phyloP scores from a whole-genome alignment of 768 basidiomycete species.

The Pseudohyphozyma bogoriensis region DNA sequence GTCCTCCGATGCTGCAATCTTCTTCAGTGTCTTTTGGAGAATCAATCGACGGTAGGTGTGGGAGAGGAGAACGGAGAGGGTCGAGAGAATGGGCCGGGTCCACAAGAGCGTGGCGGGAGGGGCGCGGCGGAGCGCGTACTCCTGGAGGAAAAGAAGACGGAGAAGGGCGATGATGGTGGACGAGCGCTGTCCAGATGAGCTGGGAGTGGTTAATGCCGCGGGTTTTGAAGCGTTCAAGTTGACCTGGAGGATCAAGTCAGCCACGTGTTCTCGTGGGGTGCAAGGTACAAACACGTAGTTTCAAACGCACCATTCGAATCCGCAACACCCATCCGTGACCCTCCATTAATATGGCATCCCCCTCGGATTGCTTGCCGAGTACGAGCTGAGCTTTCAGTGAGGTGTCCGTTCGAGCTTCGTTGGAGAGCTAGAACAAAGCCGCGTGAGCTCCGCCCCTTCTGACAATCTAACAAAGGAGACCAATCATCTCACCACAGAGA shows the following conservation, averaged over 20 bases:
- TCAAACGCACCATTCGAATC: background rate
- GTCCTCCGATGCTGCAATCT: too few relatives aligned
- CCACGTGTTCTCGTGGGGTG: too few relatives aligned
- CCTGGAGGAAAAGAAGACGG: slow-evolving; percentile 21
- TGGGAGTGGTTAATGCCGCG: too few relatives aligned
- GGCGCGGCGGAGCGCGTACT: slow-evolving; percentile 13
- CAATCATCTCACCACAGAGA: slow-evolving; percentile 20
- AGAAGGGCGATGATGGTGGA: slow-evolving; percentile 6
- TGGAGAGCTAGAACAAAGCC: background rate
- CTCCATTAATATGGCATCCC: slow-evolving; percentile 7
- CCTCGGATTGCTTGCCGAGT: background rate
- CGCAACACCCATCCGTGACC: slow-evolving; percentile 5
- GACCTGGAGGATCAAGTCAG: too few relatives aligned
- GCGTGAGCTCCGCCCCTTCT: too few relatives aligned
- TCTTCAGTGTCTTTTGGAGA: background rate
- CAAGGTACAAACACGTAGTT: too few relatives aligned
- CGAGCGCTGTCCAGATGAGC: background rate
- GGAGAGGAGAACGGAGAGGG: slow-evolving; percentile 6
- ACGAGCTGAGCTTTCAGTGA: slow-evolving; percentile 4
- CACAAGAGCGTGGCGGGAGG: background rate
- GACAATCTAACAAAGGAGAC: background rate
- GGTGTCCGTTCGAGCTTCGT: slow-evolving; percentile 2
- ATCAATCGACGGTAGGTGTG: slow-evolving; percentile 13
- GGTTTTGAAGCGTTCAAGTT: too few relatives aligned
- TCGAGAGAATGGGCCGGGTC: slow-evolving; percentile 2